phyloP scores from a whole-genome alignment of 2,329 filamentous ascomycete genomes.

The Fusarium sp. region DNA sequence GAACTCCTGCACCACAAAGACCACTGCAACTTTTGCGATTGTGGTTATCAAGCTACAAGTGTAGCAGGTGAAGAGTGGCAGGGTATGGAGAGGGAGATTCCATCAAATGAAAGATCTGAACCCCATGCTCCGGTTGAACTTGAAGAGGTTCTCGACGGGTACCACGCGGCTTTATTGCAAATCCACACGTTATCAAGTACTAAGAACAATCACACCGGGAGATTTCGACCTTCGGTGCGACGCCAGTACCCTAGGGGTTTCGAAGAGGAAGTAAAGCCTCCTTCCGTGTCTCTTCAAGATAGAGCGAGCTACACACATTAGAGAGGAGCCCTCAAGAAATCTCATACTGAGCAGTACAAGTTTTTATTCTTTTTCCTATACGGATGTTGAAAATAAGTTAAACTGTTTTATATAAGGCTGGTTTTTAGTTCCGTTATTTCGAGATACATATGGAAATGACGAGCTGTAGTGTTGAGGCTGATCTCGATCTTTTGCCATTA shows the following conservation, averaged over 20 bases:
- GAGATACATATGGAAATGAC: no score
- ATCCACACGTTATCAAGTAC: neutral
- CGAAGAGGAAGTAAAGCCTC: neutral
- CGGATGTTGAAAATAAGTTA: no score
- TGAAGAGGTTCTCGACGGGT: neutral
- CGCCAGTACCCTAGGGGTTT: neutral
- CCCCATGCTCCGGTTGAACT: accelerated
- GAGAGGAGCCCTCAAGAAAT: no score
- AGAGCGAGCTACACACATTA: neutral
- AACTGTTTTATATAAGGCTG: no score
- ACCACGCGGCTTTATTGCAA: neutral
- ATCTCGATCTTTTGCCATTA: no score
- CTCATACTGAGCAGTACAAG: no score
- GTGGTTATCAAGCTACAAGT: neutral
- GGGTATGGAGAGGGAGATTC: neutral
- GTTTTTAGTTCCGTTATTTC: no score
- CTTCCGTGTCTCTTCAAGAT: neutral
- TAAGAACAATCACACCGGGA: neutral
- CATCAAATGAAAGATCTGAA: neutral
- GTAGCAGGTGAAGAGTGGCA: neutral
- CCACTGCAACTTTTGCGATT: neutral
- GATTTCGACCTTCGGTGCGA: neutral
- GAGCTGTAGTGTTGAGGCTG: no score
- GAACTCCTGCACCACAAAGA: neutral
- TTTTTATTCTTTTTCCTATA: no score